These are phyloP conservation scores for Salix viminalis DNA, from an alignment of 345 rosid species.

Conservation along the genomic window DNA sequence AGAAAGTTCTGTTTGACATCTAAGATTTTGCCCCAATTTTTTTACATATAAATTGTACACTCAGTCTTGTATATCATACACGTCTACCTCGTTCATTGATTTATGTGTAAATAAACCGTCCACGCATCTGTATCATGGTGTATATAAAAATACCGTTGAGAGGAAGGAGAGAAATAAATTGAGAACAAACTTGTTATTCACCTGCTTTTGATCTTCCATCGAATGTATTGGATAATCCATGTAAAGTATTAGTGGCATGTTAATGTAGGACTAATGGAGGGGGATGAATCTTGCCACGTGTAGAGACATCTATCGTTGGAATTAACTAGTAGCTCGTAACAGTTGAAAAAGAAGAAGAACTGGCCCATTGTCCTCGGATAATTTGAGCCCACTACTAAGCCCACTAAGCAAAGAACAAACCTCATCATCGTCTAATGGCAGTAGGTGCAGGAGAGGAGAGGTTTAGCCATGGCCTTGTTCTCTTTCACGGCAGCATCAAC, in stretches of 20 bases:
- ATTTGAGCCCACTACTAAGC: not conserved
- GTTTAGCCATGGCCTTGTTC: not conserved
- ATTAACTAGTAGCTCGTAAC: not conserved
- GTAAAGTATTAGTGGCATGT: no score
- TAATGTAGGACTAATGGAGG: no score
- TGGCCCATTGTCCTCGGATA: not conserved
- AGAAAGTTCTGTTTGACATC: not conserved
- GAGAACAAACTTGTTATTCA: not conserved
- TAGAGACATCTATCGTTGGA: not conserved
- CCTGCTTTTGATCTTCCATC: not conserved
- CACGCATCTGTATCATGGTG: constrained; percentile 6
- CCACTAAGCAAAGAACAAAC: not conserved
- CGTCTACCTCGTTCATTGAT: not conserved
- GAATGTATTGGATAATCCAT: not conserved
- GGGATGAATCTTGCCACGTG: not conserved
- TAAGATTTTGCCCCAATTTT: not conserved
- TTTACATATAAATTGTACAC: constrained; percentile 1
- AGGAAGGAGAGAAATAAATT: not conserved
- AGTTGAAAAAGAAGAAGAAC: not conserved
- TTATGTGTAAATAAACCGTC: not conserved
- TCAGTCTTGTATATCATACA: not conserved
- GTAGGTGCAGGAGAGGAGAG: no score
- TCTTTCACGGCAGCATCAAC: not conserved
- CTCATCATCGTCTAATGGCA: not conserved
- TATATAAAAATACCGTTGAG: not conserved